Percentiles rank a stretch among this genome's conserved stretches.
Conservation (phyloP, 306 rosid species). For the Vigna reflexopilosa region DNA sequence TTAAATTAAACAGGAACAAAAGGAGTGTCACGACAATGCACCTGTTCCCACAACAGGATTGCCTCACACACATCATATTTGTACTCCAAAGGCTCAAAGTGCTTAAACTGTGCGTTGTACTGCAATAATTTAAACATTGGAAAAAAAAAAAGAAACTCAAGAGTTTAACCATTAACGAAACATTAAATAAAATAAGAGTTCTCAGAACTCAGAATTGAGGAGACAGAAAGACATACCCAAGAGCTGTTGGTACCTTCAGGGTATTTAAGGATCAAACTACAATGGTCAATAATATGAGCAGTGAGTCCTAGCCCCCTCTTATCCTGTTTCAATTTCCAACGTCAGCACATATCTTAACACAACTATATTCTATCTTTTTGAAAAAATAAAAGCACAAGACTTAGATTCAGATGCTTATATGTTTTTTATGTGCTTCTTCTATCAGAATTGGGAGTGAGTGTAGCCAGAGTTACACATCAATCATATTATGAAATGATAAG, state of each 20-base stretch:
- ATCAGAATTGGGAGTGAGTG: not conserved
- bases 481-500: not conserved
- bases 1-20: conserved; percentile 18
- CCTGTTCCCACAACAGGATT: conserved; percentile 95
- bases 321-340: conserved; percentile 62
- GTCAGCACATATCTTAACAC: conserved; percentile 30
- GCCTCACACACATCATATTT: conserved; percentile 82
- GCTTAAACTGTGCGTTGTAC: conserved; percentile 90
- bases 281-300: conserved; percentile 79
- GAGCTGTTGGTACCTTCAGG: conserved; percentile 96
- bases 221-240: conserved; percentile 68
- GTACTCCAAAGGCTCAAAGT: conserved; percentile 86
- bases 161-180: conserved; percentile 6
- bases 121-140: conserved; percentile 49
- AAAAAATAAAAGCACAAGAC: not conserved
- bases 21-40: conserved; percentile 46
- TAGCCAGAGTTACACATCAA: not conserved
- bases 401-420: not conserved
- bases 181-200: conserved; percentile 12
- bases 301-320: conserved; percentile 98
- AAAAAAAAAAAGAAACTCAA: conserved; percentile 9
- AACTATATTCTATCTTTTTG: not conserved
- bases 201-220: not conserved
- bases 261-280: conserved; percentile 79
- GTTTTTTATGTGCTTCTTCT: not conserved